Evolutionary conservation across 345 rosid species (phyloP).

Genomic region (Eucalyptus tenuipes): DNA sequence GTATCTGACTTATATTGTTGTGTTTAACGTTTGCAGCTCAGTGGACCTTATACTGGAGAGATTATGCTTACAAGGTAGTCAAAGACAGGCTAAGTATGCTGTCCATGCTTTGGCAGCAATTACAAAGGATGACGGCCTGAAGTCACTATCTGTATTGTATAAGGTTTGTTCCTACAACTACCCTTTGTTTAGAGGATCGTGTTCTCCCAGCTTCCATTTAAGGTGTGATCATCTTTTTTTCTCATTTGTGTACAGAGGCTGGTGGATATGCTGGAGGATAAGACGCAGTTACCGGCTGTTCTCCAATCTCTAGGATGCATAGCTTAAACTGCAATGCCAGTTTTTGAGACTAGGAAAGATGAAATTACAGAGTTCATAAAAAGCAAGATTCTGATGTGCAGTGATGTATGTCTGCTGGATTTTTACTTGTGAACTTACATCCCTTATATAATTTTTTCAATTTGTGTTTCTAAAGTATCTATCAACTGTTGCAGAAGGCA

Average conservation of each 20-base stretch:
- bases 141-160: constrained; percentile 90
- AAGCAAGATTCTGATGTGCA: constrained; percentile 53
- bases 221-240: background rate
- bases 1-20: background rate
- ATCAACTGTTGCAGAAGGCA: constrained; percentile 44
- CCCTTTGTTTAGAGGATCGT: background rate
- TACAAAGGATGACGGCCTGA: constrained; percentile 95
- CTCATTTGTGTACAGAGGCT: constrained; percentile 56
- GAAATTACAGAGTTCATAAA: constrained; percentile 72
- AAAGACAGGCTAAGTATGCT: constrained; percentile 93
- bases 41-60: constrained; percentile 86
- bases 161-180: constrained; percentile 36
- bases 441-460: background rate
- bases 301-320: constrained; percentile 96
- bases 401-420: constrained; percentile 37
- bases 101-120: constrained; percentile 96
- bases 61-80: constrained; percentile 90
- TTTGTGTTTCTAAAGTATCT: constrained; percentile 1
- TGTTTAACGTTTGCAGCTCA: constrained; percentile 47
- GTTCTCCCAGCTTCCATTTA: background rate
- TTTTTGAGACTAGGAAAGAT: constrained; percentile 90
- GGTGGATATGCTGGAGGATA: constrained; percentile 90
- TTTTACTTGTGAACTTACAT: constrained; percentile 1
- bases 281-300: constrained; percentile 79
- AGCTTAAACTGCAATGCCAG: constrained; percentile 93